Base-by-base conservation (phyloP, 108 stramenopile species). In the Pinguiococcus pyrenoidosus region DNA sequence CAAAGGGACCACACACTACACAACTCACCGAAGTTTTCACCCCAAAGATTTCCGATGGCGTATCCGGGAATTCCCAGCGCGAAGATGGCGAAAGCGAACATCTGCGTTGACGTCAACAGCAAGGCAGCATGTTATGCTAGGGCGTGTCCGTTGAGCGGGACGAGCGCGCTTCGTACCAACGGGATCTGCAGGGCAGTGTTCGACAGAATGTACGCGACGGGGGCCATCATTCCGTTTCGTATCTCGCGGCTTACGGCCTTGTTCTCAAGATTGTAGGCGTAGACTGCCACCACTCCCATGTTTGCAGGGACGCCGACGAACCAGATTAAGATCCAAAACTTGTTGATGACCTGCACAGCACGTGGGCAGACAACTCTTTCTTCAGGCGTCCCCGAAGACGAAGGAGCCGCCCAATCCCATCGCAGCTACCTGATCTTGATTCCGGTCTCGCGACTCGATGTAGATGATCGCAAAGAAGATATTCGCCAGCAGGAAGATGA, bases 181-280 rank as follows among this genome's bases (percentile, higher is more conserved):
- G 69, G 69, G 5, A 64, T 25, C 17, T 59, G 46, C 16, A 70
- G 25, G 14, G 58, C 32, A 18, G 57, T 33, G 32, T 57, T 62
- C n/a, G 69, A 56, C 10, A 60, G 16, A 10, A 64, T 33, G 29
- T 70, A 70, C 6, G 44, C 38, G 4, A 23, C 0, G 3, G 49
- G 39, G 32, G 25, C 17, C 26, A 49, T 25, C 62, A 70, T 64
- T 10, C 69, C 69, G 37, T 70, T 70, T 28, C 52, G 47, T 32
- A 43, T 36, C 49, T 70, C 69, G 16, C 26, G 37, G 13, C 46
- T 25, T 28, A 70, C 24, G 3, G 61, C 37, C 7, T 57, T 57
- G 45, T 51, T 49, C 37, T 70, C 69, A 23, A 54, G 44, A 35
- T 70, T 70, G 27, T 64, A 32, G 16, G 51, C 51, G 42, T 57